These are phyloP conservation scores for Pichia paraexigua DNA, from an alignment of 805 yeast genomes.

Conservation along the genomic window DNA sequence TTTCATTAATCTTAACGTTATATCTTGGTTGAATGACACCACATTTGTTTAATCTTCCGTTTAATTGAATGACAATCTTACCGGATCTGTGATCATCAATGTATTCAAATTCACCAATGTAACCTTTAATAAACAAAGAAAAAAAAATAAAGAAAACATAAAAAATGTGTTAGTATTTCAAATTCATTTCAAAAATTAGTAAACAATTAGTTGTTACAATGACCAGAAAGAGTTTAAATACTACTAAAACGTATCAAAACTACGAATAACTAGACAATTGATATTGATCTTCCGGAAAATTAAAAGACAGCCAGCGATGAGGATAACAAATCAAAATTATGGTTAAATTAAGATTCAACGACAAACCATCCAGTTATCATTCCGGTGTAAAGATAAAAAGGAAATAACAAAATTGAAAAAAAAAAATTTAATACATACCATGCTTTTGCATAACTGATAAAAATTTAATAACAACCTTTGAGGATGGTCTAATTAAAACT, in stretches of 20 bases:
- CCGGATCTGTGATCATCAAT: slow-evolving; percentile 99
- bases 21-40: slow-evolving; percentile 99
- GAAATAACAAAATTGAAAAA: neutral
- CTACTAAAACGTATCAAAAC: neutral
- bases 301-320: slow-evolving; percentile 96
- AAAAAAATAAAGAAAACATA: neutral
- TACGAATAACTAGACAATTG: slow-evolving; percentile 8
- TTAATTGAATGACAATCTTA: slow-evolving; percentile 91
- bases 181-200: neutral
- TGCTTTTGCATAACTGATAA: slow-evolving; percentile 96
- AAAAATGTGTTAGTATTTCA: slow-evolving; percentile 1
- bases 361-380: slow-evolving; percentile 98
- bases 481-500: slow-evolving; percentile 96
- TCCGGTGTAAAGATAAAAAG: slow-evolving; percentile 45
- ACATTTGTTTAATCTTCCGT: slow-evolving; percentile 98
- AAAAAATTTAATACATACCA: slow-evolving; percentile 45
- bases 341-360: slow-evolving; percentile 36
- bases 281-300: slow-evolving; percentile 77
- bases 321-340: slow-evolving; percentile 11
- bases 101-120: slow-evolving; percentile 98
- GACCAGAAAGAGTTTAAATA: neutral
- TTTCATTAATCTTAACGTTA: slow-evolving; percentile 91
- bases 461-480: slow-evolving; percentile 97
- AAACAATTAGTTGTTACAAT: neutral
- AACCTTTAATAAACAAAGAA: slow-evolving; percentile 36